phyloP scores from a whole-genome alignment of 2,329 filamentous ascomycete genomes.

The Ambrosiella xylebori region DNA sequence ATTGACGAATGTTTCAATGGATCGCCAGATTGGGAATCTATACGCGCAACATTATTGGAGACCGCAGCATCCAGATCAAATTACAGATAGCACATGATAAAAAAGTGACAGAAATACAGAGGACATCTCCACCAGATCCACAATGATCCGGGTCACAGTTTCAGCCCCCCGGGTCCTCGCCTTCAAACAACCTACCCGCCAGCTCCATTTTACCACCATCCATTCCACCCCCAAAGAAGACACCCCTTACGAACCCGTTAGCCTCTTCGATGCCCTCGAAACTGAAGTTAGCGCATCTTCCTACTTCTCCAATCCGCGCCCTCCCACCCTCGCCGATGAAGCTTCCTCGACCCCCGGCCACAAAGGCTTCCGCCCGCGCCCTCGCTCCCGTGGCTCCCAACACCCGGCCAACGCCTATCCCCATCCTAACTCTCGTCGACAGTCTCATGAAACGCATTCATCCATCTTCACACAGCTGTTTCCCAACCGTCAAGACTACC shows the following conservation, averaged over 20 bases:
- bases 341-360: too few relatives aligned
- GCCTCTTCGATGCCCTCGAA: neutral
- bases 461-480: constrained; percentile 13
- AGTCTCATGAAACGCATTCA: constrained; percentile 7
- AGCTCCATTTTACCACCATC: too few relatives aligned
- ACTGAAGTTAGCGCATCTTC: neutral
- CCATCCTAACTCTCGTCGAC: constrained; percentile 1
- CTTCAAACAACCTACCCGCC: too few relatives aligned
- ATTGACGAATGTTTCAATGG: too few relatives aligned
- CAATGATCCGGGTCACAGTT: too few relatives aligned
- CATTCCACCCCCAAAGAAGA: too few relatives aligned
- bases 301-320: too few relatives aligned
- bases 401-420: neutral
- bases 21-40: neutral
- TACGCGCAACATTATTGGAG: neutral
- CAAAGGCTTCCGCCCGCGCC: too few relatives aligned
- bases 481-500: constrained; percentile 10
- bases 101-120: neutral
- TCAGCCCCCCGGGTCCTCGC: too few relatives aligned
- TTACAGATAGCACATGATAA: neutral
- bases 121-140: too few relatives aligned
- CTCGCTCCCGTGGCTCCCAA: too few relatives aligned
- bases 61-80: neutral
- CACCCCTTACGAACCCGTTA: neutral
- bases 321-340: too few relatives aligned